Evolutionary conservation across 1,284 basidiomycete species (phyloP).

Genomic region (Schizophyllum commune): DNA sequence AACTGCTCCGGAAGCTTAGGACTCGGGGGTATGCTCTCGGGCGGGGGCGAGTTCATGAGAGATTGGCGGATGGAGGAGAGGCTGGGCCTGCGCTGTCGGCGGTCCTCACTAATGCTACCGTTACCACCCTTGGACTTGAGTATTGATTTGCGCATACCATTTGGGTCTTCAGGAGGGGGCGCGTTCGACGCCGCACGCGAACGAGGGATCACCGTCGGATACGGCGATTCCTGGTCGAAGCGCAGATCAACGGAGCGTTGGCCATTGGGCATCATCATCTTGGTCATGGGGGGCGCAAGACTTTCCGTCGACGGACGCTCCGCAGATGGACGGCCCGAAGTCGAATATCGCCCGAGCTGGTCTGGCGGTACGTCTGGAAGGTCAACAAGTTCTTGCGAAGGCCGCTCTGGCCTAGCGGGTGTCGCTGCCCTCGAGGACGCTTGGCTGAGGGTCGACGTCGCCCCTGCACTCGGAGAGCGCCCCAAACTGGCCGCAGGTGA

Average conservation of each 20-base stretch:
- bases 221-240: slow-evolving; percentile 62
- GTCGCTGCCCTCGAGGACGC: not conserved
- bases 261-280: slow-evolving; percentile 26
- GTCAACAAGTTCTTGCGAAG: slow-evolving; percentile 31
- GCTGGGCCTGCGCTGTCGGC: slow-evolving; percentile 23
- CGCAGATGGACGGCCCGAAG: slow-evolving; percentile 10
- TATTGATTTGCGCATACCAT: slow-evolving; percentile 57
- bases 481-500: too few relatives aligned
- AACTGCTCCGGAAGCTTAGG: slow-evolving; percentile 38
- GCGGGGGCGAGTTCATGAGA: slow-evolving; percentile 19
- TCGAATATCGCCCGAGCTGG: slow-evolving; percentile 13
- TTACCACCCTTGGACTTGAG: slow-evolving; percentile 48
- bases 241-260: slow-evolving; percentile 36
- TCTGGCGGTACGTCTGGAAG: slow-evolving; percentile 26
- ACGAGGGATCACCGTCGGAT: slow-evolving; percentile 36
- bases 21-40: slow-evolving; percentile 35
- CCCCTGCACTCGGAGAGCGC: slow-evolving; percentile 4
- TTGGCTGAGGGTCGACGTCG: slow-evolving; percentile 4
- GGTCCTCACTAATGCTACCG: slow-evolving; percentile 19
- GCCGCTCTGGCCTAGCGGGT: slow-evolving; percentile 27
- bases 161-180: slow-evolving; percentile 24
- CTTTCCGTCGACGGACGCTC: slow-evolving; percentile 12
- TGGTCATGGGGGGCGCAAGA: slow-evolving; percentile 19
- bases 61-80: slow-evolving; percentile 24
- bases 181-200: slow-evolving; percentile 15